Percentiles rank a stretch among this genome's conserved stretches.
Conservation (phyloP, 2,329 filamentous ascomycete genomes). For the Claviceps pusilla region DNA sequence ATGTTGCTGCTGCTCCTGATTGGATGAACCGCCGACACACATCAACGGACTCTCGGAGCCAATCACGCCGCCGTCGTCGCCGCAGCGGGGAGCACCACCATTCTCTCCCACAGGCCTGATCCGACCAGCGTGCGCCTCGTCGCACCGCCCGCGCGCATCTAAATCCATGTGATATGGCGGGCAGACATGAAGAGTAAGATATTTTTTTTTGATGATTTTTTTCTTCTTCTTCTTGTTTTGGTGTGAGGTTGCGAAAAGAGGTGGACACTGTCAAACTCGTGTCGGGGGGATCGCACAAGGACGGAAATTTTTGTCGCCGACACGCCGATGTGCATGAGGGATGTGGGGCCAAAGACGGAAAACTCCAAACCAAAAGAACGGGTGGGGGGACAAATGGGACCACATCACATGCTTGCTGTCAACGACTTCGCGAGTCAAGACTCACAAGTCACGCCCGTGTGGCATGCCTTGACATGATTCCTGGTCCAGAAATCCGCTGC, state of each 20-base stretch:
- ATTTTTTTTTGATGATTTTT: not conserved
- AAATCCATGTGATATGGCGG: slow-evolving; percentile 14
- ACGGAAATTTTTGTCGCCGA: slow-evolving; percentile 18
- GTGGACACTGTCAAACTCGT: not conserved
- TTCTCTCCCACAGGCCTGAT: not conserved
- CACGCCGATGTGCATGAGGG: slow-evolving; percentile 10
- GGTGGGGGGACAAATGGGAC: too few relatives aligned
- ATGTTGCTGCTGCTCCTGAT: slow-evolving; percentile 6
- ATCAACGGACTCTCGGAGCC: slow-evolving; percentile 5
- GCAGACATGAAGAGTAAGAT: not conserved
- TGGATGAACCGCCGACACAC: not conserved
- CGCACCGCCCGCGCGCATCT: slow-evolving; percentile 17
- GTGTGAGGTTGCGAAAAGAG: too few relatives aligned
- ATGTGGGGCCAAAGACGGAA: too few relatives aligned
- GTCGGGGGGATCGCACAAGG: not conserved
- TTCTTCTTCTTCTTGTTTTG: too few relatives aligned
- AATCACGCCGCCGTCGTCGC: slow-evolving; percentile 5
- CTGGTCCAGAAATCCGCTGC: too few relatives aligned
- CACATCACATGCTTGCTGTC: too few relatives aligned
- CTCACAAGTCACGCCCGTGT: too few relatives aligned
- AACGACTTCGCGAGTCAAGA: too few relatives aligned
- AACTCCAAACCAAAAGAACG: too few relatives aligned
- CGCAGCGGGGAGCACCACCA: slow-evolving; percentile 5
- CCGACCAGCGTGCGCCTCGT: slow-evolving; percentile 11
- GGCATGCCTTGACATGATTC: too few relatives aligned